These are phyloP conservation scores for Verticillium dahliae DNA, from an alignment of 2,329 filamentous ascomycete species.

Conservation along the genomic window DNA sequence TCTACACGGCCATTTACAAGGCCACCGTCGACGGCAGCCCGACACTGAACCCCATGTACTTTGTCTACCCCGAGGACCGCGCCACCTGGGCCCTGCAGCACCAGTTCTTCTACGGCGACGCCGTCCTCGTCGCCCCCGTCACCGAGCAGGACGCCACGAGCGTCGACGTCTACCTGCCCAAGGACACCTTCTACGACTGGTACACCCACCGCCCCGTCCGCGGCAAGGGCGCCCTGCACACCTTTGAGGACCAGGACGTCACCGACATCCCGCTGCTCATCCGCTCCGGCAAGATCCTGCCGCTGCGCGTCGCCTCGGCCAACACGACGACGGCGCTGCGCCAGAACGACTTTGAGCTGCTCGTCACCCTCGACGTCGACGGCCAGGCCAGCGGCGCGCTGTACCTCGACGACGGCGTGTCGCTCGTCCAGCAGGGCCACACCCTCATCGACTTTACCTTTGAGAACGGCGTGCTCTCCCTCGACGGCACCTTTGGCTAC, in stretches of 20 bases:
- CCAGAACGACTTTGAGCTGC: slow-evolving; percentile 58
- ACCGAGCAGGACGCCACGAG: slow-evolving; percentile 54
- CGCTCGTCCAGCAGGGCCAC: slow-evolving; percentile 20
- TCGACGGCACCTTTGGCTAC: slow-evolving; percentile 50
- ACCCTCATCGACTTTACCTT: slow-evolving; percentile 56
- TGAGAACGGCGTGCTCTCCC: slow-evolving; percentile 39
- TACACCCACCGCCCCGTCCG: slow-evolving; percentile 56
- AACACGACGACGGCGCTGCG: slow-evolving; percentile 60
- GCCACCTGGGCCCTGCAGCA: slow-evolving; percentile 58
- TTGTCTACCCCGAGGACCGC: slow-evolving; percentile 70
- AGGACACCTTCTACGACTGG: slow-evolving; percentile 73
- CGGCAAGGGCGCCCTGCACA: slow-evolving; percentile 21
- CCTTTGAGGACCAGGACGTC: slow-evolving; percentile 18
- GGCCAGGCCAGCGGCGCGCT: slow-evolving; percentile 54
- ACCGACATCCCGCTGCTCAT: slow-evolving; percentile 59
- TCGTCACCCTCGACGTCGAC: slow-evolving; percentile 51
- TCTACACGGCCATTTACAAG: slow-evolving; percentile 66
- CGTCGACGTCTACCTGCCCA: slow-evolving; percentile 65
- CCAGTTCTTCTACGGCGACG: slow-evolving; percentile 65
- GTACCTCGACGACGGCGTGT: slow-evolving; percentile 69
- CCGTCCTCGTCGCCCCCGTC: slow-evolving; percentile 61
- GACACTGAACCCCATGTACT: slow-evolving; percentile 65
- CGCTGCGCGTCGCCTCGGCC: slow-evolving; percentile 56
- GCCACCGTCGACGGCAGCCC: slow-evolving; percentile 61
- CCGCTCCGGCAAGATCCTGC: slow-evolving; percentile 61